A percentile compares a stretch with the other conserved stretches of the same genome.
Evolutionary conservation across 2,329 filamentous ascomycete species (phyloP).

Genomic region (Sporothrix schenckii): DNA sequence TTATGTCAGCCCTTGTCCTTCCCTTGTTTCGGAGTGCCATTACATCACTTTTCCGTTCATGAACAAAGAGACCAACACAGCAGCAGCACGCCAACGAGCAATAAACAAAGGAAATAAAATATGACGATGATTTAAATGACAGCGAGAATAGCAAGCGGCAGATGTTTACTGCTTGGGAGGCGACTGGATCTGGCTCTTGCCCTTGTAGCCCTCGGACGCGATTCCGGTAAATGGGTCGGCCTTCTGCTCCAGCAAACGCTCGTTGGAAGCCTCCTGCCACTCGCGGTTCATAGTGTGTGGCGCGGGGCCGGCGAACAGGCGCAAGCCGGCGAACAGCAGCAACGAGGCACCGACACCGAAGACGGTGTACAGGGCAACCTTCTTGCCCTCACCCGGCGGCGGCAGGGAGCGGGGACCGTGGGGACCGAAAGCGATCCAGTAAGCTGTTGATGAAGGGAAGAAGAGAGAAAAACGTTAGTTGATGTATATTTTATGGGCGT

Average conservation of each 20-base stretch:
- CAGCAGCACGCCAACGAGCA: constrained; percentile 17
- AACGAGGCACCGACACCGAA: constrained; percentile 68
- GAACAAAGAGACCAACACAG: constrained; percentile 23
- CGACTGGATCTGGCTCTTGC: constrained; percentile 77
- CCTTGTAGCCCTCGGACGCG: constrained; percentile 75
- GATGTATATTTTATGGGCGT: not conserved
- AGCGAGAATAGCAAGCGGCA: constrained; percentile 21
- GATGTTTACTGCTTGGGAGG: constrained; percentile 54
- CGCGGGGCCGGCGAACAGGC: constrained; percentile 69
- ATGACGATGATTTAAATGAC: constrained; percentile 19
- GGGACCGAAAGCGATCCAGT: constrained; percentile 97
- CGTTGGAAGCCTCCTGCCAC: constrained; percentile 93
- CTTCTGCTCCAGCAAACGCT: constrained; percentile 85
- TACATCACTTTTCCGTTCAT: not conserved
- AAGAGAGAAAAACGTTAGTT: not conserved
- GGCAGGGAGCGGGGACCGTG: constrained; percentile 86
- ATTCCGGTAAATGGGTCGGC: constrained; percentile 86
- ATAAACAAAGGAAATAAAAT: constrained; percentile 12
- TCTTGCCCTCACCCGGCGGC: constrained; percentile 82
- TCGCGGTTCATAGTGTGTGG: constrained; percentile 94
- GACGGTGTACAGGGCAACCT: constrained; percentile 72
- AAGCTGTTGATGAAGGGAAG: constrained; percentile 63
- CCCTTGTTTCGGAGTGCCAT: not conserved
- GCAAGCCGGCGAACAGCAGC: constrained; percentile 71
- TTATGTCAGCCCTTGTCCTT: constrained; percentile 11